Evolutionary conservation across 176 grass and related monocot species (phyloP).

Genomic region (Coix lacrymajobi): DNA sequence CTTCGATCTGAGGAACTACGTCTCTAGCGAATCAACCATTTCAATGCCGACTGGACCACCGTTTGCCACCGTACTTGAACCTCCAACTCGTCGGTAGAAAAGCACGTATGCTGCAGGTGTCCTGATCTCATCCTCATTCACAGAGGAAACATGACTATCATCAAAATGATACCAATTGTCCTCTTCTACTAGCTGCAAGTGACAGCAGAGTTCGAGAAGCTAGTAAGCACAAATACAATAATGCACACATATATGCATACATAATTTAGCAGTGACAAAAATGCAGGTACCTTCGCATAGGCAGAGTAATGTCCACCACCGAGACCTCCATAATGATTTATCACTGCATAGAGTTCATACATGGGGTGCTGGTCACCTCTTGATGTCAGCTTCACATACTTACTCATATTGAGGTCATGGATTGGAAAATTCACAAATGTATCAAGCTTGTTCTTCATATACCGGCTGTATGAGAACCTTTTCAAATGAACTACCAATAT

Average conservation of each 20-base stretch:
- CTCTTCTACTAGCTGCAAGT: conserved; percentile 67
- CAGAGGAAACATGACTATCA: conserved; percentile 81
- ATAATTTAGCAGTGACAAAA: not conserved
- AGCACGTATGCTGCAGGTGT: conserved; percentile 87
- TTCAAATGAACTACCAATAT: conserved; percentile 96
- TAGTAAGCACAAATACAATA: not conserved
- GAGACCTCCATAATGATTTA: conserved; percentile 92
- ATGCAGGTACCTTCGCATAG: conserved; percentile 68
- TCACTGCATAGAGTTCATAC: conserved; percentile 94
- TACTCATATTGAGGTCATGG: conserved; percentile 75
- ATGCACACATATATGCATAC: not conserved
- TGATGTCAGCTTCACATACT: conserved; percentile 45
- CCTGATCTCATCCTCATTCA: conserved; percentile 72
- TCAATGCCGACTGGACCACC: conserved; percentile 26
- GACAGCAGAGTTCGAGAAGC: conserved; percentile 14
- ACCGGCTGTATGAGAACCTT: conserved; percentile 96
- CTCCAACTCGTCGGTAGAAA: conserved; percentile 63
- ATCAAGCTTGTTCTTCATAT: conserved; percentile 95
- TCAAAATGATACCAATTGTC: conserved; percentile 97
- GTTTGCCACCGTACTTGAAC: conserved; percentile 24
- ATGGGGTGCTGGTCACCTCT: not conserved
- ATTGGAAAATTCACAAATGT: conserved; percentile 94
- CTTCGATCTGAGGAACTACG: conserved; percentile 11
- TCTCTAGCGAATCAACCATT: conserved; percentile 42
- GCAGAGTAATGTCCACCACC: conserved; percentile 97